Evolutionary conservation across 2,329 filamentous ascomycete genomes (phyloP), one percentile per base, ranked within the genome.

Genomic region (Teratosphaeriaceae sp.): DNA sequence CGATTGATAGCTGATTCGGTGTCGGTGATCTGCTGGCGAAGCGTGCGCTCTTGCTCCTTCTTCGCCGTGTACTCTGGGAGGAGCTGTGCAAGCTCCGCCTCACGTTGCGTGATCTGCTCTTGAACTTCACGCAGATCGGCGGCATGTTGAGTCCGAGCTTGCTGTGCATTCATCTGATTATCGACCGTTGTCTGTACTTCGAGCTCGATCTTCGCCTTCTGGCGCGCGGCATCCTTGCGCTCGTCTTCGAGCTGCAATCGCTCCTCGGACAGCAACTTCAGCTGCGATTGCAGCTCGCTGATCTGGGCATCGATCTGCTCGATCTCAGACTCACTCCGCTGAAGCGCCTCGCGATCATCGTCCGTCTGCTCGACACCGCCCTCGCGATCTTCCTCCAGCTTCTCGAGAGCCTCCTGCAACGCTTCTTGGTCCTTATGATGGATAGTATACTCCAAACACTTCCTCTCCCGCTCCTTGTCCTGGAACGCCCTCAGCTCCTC

Each of bases 401-500:
- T 82, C 42, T 92, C 86, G 15, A 98, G 75, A 2, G 84, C 80
- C 34, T 80, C 78, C 46, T 84, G 75, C 26, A 95, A 80, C 18
- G 85, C 83, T 15, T 83, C 77, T 61, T 97, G 88, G 58, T 96
- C 88, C 48, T 87, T 83, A 54, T 92, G 83, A 65, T 95, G 88
- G 57, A 95, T 89, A 1, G 89, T 92, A 61, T 97, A 97, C 64
- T 97, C 88, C 35, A 98, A 74, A 62, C 89, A 96, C 51, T 89
- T 77, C 46, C 88, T 80, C 65, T 98, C 89, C 45, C 85, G 82
- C 57, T 98, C 92, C 63, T 94, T 95, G 47, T 95, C 88, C 64
- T 97, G 92, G 61, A 89, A 98, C 6, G 83, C 88, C 35, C 88
- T 81, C 29, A 98, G 73, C 65, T 98, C 94, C 59, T 96, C 88